phyloP scores from a whole-genome alignment of 1,284 basidiomycete species.

The Moniliophthora roreri region DNA sequence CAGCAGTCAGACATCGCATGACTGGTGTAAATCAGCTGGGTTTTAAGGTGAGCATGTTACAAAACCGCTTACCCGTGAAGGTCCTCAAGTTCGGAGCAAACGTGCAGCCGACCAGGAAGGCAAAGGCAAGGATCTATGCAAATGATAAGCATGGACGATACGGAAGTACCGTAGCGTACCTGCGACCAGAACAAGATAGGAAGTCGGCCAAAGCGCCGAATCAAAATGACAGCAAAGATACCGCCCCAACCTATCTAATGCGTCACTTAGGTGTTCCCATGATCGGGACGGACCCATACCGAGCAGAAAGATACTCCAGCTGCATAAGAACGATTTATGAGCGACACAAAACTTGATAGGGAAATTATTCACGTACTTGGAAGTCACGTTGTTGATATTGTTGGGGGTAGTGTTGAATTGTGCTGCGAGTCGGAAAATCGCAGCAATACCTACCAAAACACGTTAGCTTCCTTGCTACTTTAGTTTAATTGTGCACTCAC shows the following conservation, averaged over 20 bases:
- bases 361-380: slow-evolving; percentile 41
- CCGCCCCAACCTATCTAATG: slow-evolving; percentile 44
- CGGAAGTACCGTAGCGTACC: slow-evolving; percentile 25
- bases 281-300: slow-evolving; percentile 32
- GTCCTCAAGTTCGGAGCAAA: slow-evolving; percentile 56
- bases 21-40: slow-evolving; percentile 31
- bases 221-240: slow-evolving; percentile 16
- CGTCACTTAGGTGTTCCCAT: slow-evolving; percentile 48
- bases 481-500: slow-evolving; percentile 30
- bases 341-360: neutral
- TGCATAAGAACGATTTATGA: slow-evolving; percentile 22
- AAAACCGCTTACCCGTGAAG: slow-evolving; percentile 40
- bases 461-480: neutral
- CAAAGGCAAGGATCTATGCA: slow-evolving; percentile 43
- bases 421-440: slow-evolving; percentile 57
- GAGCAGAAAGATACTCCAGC: slow-evolving; percentile 69
- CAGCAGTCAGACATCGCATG: slow-evolving; percentile 69
- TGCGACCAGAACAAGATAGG: slow-evolving; percentile 43
- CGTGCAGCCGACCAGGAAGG: slow-evolving; percentile 55
- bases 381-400: slow-evolving; percentile 64
- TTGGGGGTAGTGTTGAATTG: slow-evolving; percentile 59
- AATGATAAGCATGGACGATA: neutral
- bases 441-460: slow-evolving; percentile 47
- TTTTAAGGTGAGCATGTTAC: neutral
- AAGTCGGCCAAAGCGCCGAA: slow-evolving; percentile 16